Percentiles rank a stretch among this genome's conserved stretches.
phyloP scores from a whole-genome alignment of 2,329 filamentous ascomycete species.

The Colletotrichum magnum region DNA sequence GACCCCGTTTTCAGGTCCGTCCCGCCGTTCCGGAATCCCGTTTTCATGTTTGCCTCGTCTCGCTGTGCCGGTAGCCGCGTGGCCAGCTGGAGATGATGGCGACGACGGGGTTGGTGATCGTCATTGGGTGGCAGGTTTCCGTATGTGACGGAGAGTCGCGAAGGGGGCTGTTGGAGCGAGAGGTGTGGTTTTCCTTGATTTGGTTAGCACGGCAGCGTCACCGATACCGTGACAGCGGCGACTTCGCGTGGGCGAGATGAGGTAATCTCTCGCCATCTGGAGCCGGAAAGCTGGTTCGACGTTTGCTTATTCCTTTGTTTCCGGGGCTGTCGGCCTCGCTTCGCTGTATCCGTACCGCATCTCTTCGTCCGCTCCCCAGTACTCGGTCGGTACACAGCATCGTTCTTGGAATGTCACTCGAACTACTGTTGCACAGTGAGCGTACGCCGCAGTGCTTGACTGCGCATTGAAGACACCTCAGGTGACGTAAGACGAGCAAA shows the following conservation, averaged over 20 bases:
- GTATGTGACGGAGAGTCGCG: no score
- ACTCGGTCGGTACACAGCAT: no score
- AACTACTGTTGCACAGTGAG: neutral
- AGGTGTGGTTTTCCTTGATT: constrained; percentile 24
- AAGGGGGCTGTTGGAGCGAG: neutral
- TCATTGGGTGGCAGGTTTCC: neutral
- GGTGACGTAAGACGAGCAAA: constrained; percentile 20
- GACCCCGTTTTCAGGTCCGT: constrained; percentile 10
- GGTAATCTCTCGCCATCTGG: constrained; percentile 22
- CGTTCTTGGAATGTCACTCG: no score
- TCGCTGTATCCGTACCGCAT: no score
- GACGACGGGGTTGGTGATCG: neutral
- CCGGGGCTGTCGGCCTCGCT: no score
- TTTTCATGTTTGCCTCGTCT: neutral
- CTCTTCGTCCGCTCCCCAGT: no score
- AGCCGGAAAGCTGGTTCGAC: constrained; percentile 7
- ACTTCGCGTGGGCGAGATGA: constrained; percentile 18
- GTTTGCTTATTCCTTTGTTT: neutral
- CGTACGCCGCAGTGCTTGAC: no score
- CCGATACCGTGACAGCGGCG: constrained; percentile 24
- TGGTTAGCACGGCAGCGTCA: constrained; percentile 26
- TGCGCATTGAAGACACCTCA: neutral
- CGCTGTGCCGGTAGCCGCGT: constrained; percentile 7
- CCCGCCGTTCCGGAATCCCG: neutral
- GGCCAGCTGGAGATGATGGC: neutral